Conservation (phyloP, 129 eudicot species). For the Apium graveolens region DNA sequence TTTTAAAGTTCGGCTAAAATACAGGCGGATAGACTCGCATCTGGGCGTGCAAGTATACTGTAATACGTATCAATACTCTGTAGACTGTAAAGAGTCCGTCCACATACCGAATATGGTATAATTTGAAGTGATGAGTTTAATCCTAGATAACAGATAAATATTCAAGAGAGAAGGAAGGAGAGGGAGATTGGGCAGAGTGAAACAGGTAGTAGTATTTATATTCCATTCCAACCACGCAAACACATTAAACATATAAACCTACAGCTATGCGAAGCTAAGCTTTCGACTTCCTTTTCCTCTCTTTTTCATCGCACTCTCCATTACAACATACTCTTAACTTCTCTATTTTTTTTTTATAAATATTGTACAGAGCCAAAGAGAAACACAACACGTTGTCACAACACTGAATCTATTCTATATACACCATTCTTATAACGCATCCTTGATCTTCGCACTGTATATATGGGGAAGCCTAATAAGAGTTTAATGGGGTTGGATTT, state of each 20-base stretch:
- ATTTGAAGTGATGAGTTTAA: no score
- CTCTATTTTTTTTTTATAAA: no score
- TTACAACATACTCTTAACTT: background rate
- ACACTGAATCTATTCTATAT: background rate
- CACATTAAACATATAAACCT: background rate
- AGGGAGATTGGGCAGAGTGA: no score
- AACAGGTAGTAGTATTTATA: background rate
- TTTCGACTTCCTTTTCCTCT: no score
- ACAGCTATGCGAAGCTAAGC: background rate
- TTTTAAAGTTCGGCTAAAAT: no score
- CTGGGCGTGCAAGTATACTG: no score
- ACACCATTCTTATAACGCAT: background rate
- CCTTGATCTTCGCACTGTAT: background rate
- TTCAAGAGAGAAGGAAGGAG: no score
- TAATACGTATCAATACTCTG: no score
- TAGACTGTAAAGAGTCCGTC: no score
- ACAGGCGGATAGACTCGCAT: no score
- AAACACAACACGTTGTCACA: background rate
- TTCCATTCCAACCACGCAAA: slow-evolving; percentile 1
- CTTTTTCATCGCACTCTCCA: background rate
- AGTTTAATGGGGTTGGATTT: slow-evolving; percentile 19
- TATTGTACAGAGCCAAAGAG: background rate
- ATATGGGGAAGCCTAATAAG: slow-evolving; percentile 15
- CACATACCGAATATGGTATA: no score
- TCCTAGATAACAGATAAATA: no score